Evolutionary conservation across 345 rosid genomes (phyloP).

Genomic region (Lepidium aucheri): DNA sequence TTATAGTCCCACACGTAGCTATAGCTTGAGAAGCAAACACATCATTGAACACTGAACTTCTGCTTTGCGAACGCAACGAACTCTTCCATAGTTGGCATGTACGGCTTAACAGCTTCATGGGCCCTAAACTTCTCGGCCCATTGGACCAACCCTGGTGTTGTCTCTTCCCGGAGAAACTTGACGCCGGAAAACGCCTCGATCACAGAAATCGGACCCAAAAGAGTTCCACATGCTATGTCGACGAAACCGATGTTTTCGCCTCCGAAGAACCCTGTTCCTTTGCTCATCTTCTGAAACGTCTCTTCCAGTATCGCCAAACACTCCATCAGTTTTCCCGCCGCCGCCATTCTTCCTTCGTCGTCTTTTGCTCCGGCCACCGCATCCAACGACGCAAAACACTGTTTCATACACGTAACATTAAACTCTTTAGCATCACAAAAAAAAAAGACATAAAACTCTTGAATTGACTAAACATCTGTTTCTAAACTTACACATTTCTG

Average conservation of each 20-base stretch:
- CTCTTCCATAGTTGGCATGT: slow-evolving; percentile 59
- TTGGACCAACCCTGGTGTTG: slow-evolving; percentile 38
- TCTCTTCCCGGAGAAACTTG: slow-evolving; percentile 35
- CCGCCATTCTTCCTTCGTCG: slow-evolving; percentile 36
- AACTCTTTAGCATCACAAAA: background rate
- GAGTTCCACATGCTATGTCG: slow-evolving; percentile 50
- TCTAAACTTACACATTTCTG: background rate
- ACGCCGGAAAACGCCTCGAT: slow-evolving; percentile 25
- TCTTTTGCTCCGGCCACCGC: slow-evolving; percentile 20
- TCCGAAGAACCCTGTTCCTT: slow-evolving; percentile 63
- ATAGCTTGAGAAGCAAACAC: background rate
- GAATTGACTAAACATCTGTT: background rate
- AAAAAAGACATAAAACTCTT: background rate
- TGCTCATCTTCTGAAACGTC: slow-evolving; percentile 36
- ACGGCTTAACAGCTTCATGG: slow-evolving; percentile 48
- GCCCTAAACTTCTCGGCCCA: slow-evolving; percentile 52
- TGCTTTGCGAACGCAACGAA: slow-evolving; percentile 46
- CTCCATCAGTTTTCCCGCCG: slow-evolving; percentile 25
- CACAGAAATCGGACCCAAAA: slow-evolving; percentile 48
- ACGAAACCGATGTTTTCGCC: slow-evolving; percentile 52
- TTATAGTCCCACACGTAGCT: background rate
- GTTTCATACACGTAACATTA: background rate
- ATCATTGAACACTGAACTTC: slow-evolving; percentile 13
- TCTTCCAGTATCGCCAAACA: slow-evolving; percentile 44
- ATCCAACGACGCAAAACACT: slow-evolving; percentile 40